Evolutionary conservation across 352 stramenopile genomes (phyloP), one percentile per base, ranked within the genome.

Genomic region (Phytophthora ramorum): DNA sequence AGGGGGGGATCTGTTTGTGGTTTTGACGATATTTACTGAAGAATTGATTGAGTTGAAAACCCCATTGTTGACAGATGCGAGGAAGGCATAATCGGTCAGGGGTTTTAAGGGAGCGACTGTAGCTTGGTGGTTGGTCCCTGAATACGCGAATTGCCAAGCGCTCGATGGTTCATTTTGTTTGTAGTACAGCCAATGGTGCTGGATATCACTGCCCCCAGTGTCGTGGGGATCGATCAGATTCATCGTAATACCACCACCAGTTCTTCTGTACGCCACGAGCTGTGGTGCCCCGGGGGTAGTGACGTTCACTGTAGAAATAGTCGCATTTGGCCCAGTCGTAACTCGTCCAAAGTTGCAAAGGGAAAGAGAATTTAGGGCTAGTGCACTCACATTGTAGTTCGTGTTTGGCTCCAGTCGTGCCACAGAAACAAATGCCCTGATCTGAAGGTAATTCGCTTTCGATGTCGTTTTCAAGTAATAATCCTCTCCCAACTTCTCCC

Each of bases 191-290:
- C 47, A 48, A 61, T 83, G 87, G 2, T 26, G 57, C 8, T 58
- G 54, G 19, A 90, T 87, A 4, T 51, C 34, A 12, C 66, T 44
- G 16, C 81, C 81, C 6, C 81, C 81, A 16, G 66, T 83, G 37
- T 90, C 81, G 20, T 77, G 67, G 3, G 79, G 79, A 48, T 85
- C 68, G 30, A 81, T 40, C 1, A 90, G 46, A 6, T 19, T 68
- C 49, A 90, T 46, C 7, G 75, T 79, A 28, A 90, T 80, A 0
- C 81, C 81, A 17, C 79, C 81, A 0, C 81, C 81, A 4, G 81
- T 88, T 32, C 62, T 58, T 35, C 52, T 69, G 26, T 57, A 53
- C 6, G 54, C 45, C 7, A 43, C 59, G 8, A 87, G 41, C 12
- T 20, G 37, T 12, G 81, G 81, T 8, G 52, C 10, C 2, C 65